Conservation (phyloP, 2,329 filamentous ascomycete species). For the Aphanoascus verrucosus region DNA sequence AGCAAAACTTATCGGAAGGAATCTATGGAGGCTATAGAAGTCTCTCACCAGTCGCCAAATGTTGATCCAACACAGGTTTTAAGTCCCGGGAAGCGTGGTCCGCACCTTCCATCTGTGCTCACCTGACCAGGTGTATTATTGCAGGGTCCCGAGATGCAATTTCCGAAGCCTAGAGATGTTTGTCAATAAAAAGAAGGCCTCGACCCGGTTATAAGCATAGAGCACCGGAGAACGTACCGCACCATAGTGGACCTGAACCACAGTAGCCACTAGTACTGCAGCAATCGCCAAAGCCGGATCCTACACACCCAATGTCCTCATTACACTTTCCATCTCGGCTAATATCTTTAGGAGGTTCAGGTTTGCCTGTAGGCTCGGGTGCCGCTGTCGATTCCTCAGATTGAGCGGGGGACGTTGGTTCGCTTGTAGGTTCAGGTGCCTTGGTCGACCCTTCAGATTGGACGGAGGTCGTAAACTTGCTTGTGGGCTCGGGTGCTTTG, state of each 20-base stretch:
- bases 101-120: slow-evolving; percentile 15
- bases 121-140: slow-evolving; percentile 8
- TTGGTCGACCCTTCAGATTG: too few species aligned
- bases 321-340: slow-evolving; percentile 15
- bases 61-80: slow-evolving; percentile 14
- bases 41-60: slow-evolving; percentile 16
- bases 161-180: slow-evolving; percentile 10
- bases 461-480: too few species aligned
- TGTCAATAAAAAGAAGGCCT: background rate
- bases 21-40: background rate
- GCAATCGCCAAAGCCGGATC: slow-evolving; percentile 16
- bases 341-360: slow-evolving; percentile 2
- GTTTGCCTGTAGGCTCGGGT: background rate
- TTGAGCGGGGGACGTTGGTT: too few species aligned
- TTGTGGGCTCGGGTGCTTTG: background rate
- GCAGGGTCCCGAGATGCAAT: slow-evolving; percentile 15
- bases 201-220: background rate
- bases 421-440: too few species aligned
- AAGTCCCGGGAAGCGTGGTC: slow-evolving; percentile 12
- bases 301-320: slow-evolving; percentile 10
- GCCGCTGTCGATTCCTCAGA: too few species aligned
- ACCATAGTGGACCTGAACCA: slow-evolving; percentile 15
- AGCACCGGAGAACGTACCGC: slow-evolving; percentile 11
- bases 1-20: background rate
- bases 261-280: slow-evolving; percentile 16